Evolutionary conservation across 1,284 basidiomycete genomes (phyloP).

Genomic region (Malassezia furfur): DNA sequence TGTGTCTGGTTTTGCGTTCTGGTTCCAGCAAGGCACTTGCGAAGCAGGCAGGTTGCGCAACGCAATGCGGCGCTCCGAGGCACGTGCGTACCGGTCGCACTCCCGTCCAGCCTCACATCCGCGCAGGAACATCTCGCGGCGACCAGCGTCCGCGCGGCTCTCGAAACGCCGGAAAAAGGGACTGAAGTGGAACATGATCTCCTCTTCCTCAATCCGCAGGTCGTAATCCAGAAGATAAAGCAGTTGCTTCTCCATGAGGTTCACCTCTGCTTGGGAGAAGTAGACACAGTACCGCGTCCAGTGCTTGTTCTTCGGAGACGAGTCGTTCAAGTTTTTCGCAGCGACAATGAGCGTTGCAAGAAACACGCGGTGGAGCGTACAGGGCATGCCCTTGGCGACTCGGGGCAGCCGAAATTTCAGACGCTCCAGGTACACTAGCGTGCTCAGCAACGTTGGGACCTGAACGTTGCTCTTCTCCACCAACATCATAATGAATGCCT

Average conservation of each 20-base stretch:
- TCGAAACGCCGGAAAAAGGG: constrained; percentile 46
- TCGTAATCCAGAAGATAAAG: constrained; percentile 48
- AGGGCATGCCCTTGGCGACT: constrained; percentile 78
- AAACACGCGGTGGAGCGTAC: constrained; percentile 88
- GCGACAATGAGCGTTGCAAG: constrained; percentile 89
- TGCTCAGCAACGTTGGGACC: constrained; percentile 79
- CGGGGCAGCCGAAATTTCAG: constrained; percentile 69
- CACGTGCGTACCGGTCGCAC: constrained; percentile 41
- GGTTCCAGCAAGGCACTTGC: constrained; percentile 44
- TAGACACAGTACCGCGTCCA: constrained; percentile 58
- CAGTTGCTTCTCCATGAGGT: constrained; percentile 85
- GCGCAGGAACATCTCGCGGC: constrained; percentile 44
- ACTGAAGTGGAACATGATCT: constrained; percentile 43
- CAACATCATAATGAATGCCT: constrained; percentile 77
- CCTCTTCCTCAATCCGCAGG: constrained; percentile 46
- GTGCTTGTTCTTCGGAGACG: constrained; percentile 75
- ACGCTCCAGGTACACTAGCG: constrained; percentile 84
- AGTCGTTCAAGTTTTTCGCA: constrained; percentile 95
- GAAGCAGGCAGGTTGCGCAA: constrained; percentile 38
- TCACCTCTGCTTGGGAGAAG: constrained; percentile 62
- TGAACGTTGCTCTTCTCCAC: constrained; percentile 80
- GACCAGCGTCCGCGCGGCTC: constrained; percentile 39
- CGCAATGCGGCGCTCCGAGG: constrained; percentile 39
- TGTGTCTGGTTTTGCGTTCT: constrained; percentile 22
- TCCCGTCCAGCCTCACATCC: constrained; percentile 44